These are phyloP conservation scores for Sporothrix brunneoviolacea DNA, from an alignment of 2,329 filamentous ascomycete species.

Conservation along the genomic window DNA sequence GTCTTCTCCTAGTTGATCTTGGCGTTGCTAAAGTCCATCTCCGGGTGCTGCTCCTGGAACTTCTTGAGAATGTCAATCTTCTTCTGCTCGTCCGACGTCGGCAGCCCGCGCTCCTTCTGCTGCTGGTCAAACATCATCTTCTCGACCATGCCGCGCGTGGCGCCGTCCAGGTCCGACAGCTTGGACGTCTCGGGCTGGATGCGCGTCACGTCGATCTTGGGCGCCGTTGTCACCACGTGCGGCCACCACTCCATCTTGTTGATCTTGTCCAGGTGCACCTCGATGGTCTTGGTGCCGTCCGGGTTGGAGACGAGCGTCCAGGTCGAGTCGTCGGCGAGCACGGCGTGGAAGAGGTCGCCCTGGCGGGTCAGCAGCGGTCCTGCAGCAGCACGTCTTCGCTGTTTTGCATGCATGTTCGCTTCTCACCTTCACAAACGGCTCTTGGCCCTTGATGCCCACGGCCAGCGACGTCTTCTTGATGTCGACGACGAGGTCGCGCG, in stretches of 20 bases:
- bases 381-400: no score
- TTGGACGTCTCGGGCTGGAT: constrained; percentile 91
- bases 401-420: no score
- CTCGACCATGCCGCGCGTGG: constrained; percentile 95
- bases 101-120: constrained; percentile 87
- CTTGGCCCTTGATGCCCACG: constrained; percentile 82
- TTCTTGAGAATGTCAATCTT: constrained; percentile 89
- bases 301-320: constrained; percentile 64
- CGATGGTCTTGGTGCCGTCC: constrained; percentile 20
- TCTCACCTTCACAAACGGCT: constrained; percentile 70
- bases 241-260: constrained; percentile 99
- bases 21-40: constrained; percentile 67
- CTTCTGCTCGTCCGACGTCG: constrained; percentile 89
- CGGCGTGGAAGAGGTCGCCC: constrained; percentile 77
- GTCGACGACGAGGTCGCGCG: constrained; percentile 72
- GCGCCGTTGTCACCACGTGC: constrained; percentile 79
- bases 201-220: constrained; percentile 90
- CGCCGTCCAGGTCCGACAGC: constrained; percentile 85
- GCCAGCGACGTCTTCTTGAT: constrained; percentile 72
- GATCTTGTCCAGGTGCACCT: constrained; percentile 31
- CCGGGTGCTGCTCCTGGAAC: constrained; percentile 74
- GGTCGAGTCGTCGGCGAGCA: constrained; percentile 80
- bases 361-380: no score
- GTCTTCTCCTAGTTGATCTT: constrained; percentile 61
- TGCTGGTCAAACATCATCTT: constrained; percentile 99